phyloP scores from a whole-genome alignment of 2,329 filamentous ascomycete genomes.

The Botryotinia narcissicola region DNA sequence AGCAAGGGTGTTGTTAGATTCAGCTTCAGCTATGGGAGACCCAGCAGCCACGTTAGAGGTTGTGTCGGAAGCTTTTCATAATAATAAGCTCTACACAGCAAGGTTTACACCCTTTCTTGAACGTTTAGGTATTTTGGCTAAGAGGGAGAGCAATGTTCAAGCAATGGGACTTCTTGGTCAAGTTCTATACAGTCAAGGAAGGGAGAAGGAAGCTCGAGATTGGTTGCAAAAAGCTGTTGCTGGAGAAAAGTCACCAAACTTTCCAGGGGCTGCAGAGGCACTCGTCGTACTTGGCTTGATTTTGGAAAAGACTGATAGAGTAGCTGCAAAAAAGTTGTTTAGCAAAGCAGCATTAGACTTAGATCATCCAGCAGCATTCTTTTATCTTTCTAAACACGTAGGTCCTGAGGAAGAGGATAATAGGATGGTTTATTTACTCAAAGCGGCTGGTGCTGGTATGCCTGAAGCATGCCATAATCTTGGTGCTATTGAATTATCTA shows the following conservation, averaged over 20 bases:
- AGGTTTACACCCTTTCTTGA: slow-evolving; percentile 24
- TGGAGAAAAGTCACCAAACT: slow-evolving; percentile 22
- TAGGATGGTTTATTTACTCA: slow-evolving; percentile 31
- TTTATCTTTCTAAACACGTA: slow-evolving; percentile 33
- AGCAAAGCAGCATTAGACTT: slow-evolving; percentile 35
- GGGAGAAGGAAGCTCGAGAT: slow-evolving; percentile 29
- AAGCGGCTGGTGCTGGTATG: slow-evolving; percentile 37
- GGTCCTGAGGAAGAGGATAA: slow-evolving; percentile 25
- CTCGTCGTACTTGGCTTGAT: slow-evolving; percentile 31
- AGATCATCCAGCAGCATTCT: slow-evolving; percentile 36
- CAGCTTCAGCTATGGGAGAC: slow-evolving; percentile 35
- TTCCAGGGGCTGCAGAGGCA: slow-evolving; percentile 34
- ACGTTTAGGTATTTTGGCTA: slow-evolving; percentile 30
- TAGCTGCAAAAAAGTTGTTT: slow-evolving; percentile 31
- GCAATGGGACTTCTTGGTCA: slow-evolving; percentile 37
- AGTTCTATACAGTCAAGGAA: slow-evolving; percentile 27
- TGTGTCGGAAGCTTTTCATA: slow-evolving; percentile 25
- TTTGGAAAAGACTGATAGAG: slow-evolving; percentile 22
- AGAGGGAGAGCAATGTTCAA: slow-evolving; percentile 31
- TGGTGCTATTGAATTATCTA: slow-evolving; percentile 32
- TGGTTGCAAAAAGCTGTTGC: slow-evolving; percentile 33
- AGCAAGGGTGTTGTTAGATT: slow-evolving; percentile 29
- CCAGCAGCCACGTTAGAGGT: slow-evolving; percentile 32
- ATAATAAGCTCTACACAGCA: slow-evolving; percentile 9
- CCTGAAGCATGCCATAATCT: slow-evolving; percentile 36